Evolutionary conservation across 2,329 filamentous ascomycete genomes (phyloP), one percentile per base, ranked within the genome.

Genomic region (Boeremia exigua): DNA sequence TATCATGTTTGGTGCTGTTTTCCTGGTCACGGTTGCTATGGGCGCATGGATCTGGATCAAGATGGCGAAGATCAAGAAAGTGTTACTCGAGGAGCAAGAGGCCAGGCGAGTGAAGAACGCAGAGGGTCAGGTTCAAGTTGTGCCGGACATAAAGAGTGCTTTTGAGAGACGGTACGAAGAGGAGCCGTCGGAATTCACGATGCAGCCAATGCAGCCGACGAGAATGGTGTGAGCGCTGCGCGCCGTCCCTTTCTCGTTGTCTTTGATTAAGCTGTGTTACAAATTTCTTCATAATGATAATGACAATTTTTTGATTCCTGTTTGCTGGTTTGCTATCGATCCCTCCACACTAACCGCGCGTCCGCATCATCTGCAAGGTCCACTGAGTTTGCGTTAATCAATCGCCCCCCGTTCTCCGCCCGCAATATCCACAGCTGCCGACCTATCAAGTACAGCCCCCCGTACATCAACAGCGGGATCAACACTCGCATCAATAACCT

Each of bases 41-140:
- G 71, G 66, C 3, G 58, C 62, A 3, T 74, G 69, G 68, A 73
- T 73, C 15, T 74, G 66, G 60, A 51, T 67, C 28, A 72, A 72
- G 60, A 73, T 74, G 72, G 55, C 60, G 23, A 66, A 59, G 19
- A 63, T 74, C 32, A 74, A 74, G 62, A 67, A 66, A 37, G 39
- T 68, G 8, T 39, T 74, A 15, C 34, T 73, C 4, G 71, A 73
- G n/a, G 72, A 74, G 62, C 71, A 74, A 54, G 65, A 64, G 39
- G 27, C 60, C 32, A 58, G 71, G 32, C 59, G 62, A 7, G 54
- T 63, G 19, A 61, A 62, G 46, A 65, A 52, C 27, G 57, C 55
- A 1, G 60, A 65, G 34, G 56, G 57, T 23, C 54, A 56, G 33
- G 40, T 48, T 10, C 23, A 53, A 19, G 48, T 54, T n/a, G 63